These are phyloP conservation scores for Phytophthora citrophthora DNA, from an alignment of 352 stramenopile species.

Conservation along the genomic window DNA sequence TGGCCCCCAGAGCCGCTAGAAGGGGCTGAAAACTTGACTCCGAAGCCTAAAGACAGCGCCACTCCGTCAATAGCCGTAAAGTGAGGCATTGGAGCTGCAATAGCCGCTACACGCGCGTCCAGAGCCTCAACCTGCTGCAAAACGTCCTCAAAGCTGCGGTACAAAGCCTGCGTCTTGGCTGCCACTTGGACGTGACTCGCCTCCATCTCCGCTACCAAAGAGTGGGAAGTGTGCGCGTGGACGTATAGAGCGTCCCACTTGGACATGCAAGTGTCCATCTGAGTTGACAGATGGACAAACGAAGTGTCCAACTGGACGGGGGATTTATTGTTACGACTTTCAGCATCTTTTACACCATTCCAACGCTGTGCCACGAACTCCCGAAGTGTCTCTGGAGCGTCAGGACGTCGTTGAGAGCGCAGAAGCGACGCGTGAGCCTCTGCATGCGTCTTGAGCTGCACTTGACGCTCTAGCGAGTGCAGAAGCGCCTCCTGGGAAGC, in stretches of 20 bases:
- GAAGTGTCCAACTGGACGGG: slow-evolving; percentile 19
- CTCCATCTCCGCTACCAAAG: slow-evolving; percentile 83
- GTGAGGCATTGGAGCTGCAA: slow-evolving; percentile 72
- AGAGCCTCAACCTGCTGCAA: slow-evolving; percentile 70
- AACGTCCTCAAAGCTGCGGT: slow-evolving; percentile 77
- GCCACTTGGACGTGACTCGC: slow-evolving; percentile 79
- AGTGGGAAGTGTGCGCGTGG: slow-evolving; percentile 68
- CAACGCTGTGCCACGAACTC: slow-evolving; percentile 41
- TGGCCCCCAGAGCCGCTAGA: slow-evolving; percentile 14
- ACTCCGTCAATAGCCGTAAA: slow-evolving; percentile 71
- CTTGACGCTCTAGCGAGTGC: slow-evolving; percentile 58
- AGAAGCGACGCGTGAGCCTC: slow-evolving; percentile 49
- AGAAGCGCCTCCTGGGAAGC: slow-evolving; percentile 58
- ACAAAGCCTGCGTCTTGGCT: slow-evolving; percentile 76
- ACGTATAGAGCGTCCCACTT: slow-evolving; percentile 54
- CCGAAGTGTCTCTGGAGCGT: slow-evolving; percentile 40
- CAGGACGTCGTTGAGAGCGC: slow-evolving; percentile 26
- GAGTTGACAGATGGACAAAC: slow-evolving; percentile 36
- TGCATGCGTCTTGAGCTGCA: slow-evolving; percentile 61
- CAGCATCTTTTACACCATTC: too few relatives aligned
- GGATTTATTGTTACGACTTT: not conserved
- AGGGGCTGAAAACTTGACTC: slow-evolving; percentile 68
- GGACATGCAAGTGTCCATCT: slow-evolving; percentile 39
- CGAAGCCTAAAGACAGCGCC: slow-evolving; percentile 66
- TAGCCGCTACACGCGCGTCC: slow-evolving; percentile 61